Percentiles rank a stretch among this genome's conserved stretches.
Conservation (phyloP, 495 filamentous ascomycete genomes). For the Parathielavia appendiculata region DNA sequence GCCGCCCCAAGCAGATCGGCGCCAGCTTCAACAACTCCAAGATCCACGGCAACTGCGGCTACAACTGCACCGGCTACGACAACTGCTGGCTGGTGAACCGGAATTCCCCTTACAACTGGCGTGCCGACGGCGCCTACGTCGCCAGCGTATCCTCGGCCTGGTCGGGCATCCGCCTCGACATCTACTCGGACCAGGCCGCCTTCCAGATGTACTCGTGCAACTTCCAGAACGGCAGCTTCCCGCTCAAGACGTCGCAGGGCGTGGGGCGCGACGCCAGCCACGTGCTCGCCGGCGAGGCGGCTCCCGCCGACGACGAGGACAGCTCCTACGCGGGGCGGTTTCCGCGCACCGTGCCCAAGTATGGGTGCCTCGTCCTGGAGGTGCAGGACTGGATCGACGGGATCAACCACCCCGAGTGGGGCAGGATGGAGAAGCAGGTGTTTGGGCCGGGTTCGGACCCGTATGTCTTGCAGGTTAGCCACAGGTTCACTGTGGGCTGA, state of each 20-base stretch:
- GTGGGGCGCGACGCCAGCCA: conserved; percentile 22
- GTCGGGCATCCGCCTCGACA: conserved; percentile 67
- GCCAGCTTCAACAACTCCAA: conserved; percentile 55
- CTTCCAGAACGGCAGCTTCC: conserved; percentile 61
- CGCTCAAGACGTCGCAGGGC: conserved; percentile 62
- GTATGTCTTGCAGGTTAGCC: conserved; percentile 61
- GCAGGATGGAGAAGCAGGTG: conserved; percentile 55
- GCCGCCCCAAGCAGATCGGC: conserved; percentile 69
- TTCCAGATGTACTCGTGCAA: conserved; percentile 76
- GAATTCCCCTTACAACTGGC: conserved; percentile 51
- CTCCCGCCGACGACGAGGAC: neutral
- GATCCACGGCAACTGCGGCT: conserved; percentile 58
- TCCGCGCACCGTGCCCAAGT: conserved; percentile 51
- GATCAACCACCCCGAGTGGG: conserved; percentile 78
- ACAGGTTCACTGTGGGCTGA: conserved; percentile 43
- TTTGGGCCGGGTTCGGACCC: conserved; percentile 58
- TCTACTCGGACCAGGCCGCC: conserved; percentile 69
- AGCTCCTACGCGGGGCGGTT: neutral
- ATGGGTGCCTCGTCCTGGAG: conserved; percentile 68
- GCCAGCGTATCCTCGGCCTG: conserved; percentile 57
- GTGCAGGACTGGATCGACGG: conserved; percentile 73
- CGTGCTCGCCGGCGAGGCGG: neutral
- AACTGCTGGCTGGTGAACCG: conserved; percentile 49
- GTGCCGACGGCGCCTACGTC: conserved; percentile 47
- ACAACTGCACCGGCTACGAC: conserved; percentile 70